Base-by-base conservation (phyloP, 2,329 filamentous ascomycete species). In the Metarhizium sp. region DNA sequence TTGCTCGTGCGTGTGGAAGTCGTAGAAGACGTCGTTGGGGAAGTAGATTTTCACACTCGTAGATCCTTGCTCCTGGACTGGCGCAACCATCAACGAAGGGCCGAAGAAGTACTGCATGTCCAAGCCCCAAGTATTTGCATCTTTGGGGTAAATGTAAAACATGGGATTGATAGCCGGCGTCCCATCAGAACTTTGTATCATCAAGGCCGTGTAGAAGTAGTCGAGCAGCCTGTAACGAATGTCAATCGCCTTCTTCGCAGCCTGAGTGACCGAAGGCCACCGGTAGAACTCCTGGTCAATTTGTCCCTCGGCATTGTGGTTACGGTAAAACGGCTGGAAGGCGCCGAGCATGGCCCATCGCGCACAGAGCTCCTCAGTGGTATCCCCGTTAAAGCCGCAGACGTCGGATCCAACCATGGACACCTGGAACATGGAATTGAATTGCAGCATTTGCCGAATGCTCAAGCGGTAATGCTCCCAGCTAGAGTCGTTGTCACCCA, bases 341-440 rank as follows among this genome's bases (percentile, higher is more conserved):
- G 84, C 84, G 10, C 84, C 84, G 0, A 87, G 74, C 45, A 77
- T 75, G 0, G 82, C 82, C 85, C 85, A 88, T 34, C 85, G 78
- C 8, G 84, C 79, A 64, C 85, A 88, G 2, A 87, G 75, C 34
- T 76, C 71, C 62, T 84, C 79, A 20, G 74, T 82, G 0, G 82
- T 80, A 60, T 87, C 79, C 14, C 74, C 78, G 11, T 75, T 85
- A 63, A 87, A 95, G 0, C 90, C 90, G 63, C 90, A 95, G 0
- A 91, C 85, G 57, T 95, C 90, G 2, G 81, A 77, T 13, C 86
- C 86, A 0, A 81, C 81, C 77, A 88, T 84, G 10, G 85, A 84
- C 1, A 88, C 67, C 60, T 88, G 85, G 69, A 84, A 88, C 56
- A 88, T 75, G 5, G 82, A 75, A 0, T 80, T 75, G 52, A 87